A percentile compares a stretch with the other conserved stretches of the same genome.
These are phyloP conservation scores for Globisporangium cederbergense DNA, from an alignment of 352 stramenopile species.

Conservation along the genomic window DNA sequence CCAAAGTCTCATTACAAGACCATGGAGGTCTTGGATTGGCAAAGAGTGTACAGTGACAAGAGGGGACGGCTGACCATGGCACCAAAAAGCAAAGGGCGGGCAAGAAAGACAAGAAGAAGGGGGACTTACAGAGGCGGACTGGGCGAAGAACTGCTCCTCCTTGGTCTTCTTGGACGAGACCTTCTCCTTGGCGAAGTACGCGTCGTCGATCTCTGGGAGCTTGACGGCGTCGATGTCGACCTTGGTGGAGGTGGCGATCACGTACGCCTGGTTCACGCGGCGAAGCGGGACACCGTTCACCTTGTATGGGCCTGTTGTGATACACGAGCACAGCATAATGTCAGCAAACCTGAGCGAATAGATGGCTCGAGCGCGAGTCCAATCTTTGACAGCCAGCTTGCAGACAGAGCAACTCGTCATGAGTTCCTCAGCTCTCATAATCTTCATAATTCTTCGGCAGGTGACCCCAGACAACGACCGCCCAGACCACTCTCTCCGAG, in stretches of 20 bases:
- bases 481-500: constrained; percentile 12
- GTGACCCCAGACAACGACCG: constrained; percentile 17
- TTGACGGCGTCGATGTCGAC: constrained; percentile 92
- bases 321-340: not conserved
- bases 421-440: constrained; percentile 90
- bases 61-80: constrained; percentile 8
- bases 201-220: constrained; percentile 93
- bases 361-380: not conserved
- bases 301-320: constrained; percentile 94
- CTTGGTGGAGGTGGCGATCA: constrained; percentile 98
- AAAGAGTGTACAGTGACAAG: constrained; percentile 18
- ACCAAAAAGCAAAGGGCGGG: not conserved
- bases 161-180: constrained; percentile 86
- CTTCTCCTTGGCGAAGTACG: constrained; percentile 96
- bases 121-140: constrained; percentile 77
- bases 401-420: not conserved
- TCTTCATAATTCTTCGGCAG: constrained; percentile 62
- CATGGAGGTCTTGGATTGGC: not conserved
- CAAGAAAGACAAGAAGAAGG: not conserved
- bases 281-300: constrained; percentile 98
- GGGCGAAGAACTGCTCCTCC: constrained; percentile 98
- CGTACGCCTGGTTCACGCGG: constrained; percentile 98
- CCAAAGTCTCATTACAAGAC: constrained; percentile 27
- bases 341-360: not conserved
- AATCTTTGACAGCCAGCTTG: not conserved